Base-by-base conservation (phyloP, 768 basidiomycete genomes). In the Astraeus odoratus region DNA sequence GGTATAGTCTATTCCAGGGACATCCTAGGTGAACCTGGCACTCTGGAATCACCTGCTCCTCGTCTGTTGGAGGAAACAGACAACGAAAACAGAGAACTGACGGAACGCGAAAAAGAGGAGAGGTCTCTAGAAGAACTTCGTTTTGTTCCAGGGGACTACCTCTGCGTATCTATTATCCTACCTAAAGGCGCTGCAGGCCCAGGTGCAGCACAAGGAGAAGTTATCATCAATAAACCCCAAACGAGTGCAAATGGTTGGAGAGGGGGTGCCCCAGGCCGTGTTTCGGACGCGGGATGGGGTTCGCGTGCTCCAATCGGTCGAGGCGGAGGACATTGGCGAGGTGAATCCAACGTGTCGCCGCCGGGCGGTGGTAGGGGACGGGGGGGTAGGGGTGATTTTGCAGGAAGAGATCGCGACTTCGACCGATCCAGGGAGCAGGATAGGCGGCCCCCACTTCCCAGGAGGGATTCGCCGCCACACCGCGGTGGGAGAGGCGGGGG, bases 1-100 rank as follows among this genome's bases (percentile, higher is more conserved):
- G 88, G 88, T 22, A 75, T 76, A 55, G 82, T 91, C 30, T 85
- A 86, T 63, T 86, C 86, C 35, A 81, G 87, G 50, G 89, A 90
- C 64, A 84, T 90, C 51, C 76, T 88, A 2, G 86, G 86, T 39
- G 87, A 88, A 60, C 82, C 84, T 3, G 86, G 86, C 26, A 63
- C 80, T 1, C 60, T 84, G 18, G 69, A 73, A 31, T 61, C 60
- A 12, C 68, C 77, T 5, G 83, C 84, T 0, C 73, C 81, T 0
- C 74, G 82, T 2, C 70, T 88, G 3, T 63, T 80, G 18, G 75
- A 78, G 36, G 81, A 81, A 48, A 46, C 53, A 0, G 65, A 64
- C 15, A 49, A 53, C 4, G 67, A 73, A 48, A 58, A 55, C 8
- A 55, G 54, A 31, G 58, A 52, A 33, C 57, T 31, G 2, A 68